Evolutionary conservation across 306 rosid species (phyloP), one percentile per base, ranked within the genome.

Genomic region (Glycine soja): DNA sequence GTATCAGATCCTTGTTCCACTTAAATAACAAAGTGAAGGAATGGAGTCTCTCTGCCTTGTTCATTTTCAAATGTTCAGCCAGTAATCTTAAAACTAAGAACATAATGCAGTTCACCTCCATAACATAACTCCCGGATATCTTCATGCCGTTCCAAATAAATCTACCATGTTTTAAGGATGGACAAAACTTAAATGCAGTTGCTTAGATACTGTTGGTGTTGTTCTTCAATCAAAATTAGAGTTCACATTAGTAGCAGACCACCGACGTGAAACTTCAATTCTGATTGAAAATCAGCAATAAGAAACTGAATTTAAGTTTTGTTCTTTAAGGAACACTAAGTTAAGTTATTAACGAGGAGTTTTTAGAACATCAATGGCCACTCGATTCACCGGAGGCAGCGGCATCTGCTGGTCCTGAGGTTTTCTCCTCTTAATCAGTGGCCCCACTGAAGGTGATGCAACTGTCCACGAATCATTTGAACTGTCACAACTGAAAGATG

Each of bases 381-480:
- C 74, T 70, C 86, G 80, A 82, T 84, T 88, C 5, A 89, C 9
- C 8, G 86, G 81, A 48, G 88, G 90, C 86, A 89, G 67, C 13
- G 86, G 87, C 89, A 86, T 88, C 76, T 78, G 92, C 85, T 90
- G 95, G n/a, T 89, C 91, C 85, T 84, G 90, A 68, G 72, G 79
- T 79, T 85, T 85, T 78, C 88, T 86, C 87, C 90, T 85, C 82
- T 90, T 90, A 14, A 85, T 78, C 59, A 75, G 80, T 57, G 92
- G 88, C 78, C 87, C 94, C 10, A 70, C 56, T 38, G 89, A 84
- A 15, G 82, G 70, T 74, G 92, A 82, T 32, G 83, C 82, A 73
- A 80, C 65, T 7, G 85, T 38, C 94, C 92, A 90, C 2, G 94
- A 89, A 57, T 89, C 97, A 83, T 86, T 89, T 47, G 97, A 90